Evolutionary conservation across 2,329 filamentous ascomycete genomes (phyloP).

Genomic region (Botrytis aclada): DNA sequence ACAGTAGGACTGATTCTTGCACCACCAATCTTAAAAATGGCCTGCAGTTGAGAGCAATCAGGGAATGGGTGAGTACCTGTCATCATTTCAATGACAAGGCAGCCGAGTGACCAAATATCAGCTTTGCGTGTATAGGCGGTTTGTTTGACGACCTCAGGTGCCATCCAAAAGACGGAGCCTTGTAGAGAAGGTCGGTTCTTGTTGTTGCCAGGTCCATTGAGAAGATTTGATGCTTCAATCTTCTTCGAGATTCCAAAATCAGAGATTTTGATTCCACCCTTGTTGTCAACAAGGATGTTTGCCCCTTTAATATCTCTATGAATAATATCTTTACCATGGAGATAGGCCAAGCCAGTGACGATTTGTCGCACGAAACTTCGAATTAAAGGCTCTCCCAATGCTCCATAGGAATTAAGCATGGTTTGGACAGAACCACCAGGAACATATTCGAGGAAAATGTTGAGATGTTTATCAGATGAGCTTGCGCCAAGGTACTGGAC

Average conservation of each 20-base stretch:
- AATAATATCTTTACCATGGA: conserved; percentile 93
- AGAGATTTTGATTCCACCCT: conserved; percentile 97
- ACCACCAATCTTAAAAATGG: conserved; percentile 97
- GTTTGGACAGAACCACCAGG: conserved; percentile 95
- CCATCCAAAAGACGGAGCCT: conserved; percentile 99
- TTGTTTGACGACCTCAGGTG: conserved; percentile 95
- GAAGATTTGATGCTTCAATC: conserved; percentile 84
- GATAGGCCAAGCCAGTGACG: conserved; percentile 83
- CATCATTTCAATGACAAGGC: conserved; percentile 98
- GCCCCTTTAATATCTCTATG: conserved; percentile 99
- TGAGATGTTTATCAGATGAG: conserved; percentile 84
- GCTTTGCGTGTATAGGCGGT: conserved; percentile 97
- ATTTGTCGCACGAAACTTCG: conserved; percentile 97
- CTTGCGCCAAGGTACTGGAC: conserved; percentile 97
- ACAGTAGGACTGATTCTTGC: conserved; percentile 83
- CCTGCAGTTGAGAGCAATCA: conserved; percentile 93
- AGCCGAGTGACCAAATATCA: conserved; percentile 97
- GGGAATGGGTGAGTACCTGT: conserved; percentile 95
- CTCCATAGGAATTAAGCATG: conserved; percentile 98
- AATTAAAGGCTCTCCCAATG: conserved; percentile 86
- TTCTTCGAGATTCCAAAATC: conserved; percentile 99
- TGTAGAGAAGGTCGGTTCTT: conserved; percentile 78
- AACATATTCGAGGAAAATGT: conserved; percentile 99
- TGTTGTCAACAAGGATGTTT: conserved; percentile 98
- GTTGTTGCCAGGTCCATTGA: conserved; percentile 64